Conservation (phyloP, 192 early-diverging fungal genomes). For the Coemansia sp. region DNA sequence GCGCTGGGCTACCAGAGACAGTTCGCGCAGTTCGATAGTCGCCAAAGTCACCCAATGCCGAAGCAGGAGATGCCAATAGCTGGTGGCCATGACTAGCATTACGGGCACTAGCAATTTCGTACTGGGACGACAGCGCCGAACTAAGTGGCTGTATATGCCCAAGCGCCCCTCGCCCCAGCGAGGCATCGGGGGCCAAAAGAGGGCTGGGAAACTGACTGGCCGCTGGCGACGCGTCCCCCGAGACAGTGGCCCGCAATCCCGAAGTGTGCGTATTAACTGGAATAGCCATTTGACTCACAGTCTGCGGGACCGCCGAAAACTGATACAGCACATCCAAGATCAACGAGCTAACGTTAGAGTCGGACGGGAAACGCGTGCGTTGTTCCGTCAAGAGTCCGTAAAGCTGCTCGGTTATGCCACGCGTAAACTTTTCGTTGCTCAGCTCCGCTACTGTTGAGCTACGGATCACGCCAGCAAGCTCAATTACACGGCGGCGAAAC, state of each 20-base stretch:
- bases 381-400: slow-evolving; percentile 50
- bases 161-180: slow-evolving; percentile 14
- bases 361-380: slow-evolving; percentile 37
- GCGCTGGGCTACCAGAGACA: slow-evolving; percentile 12
- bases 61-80: not conserved
- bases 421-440: slow-evolving; percentile 36
- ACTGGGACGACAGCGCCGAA: slow-evolving; percentile 32
- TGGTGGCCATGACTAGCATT: slow-evolving; percentile 1
- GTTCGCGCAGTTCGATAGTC: slow-evolving; percentile 27
- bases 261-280: slow-evolving; percentile 7
- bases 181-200: slow-evolving; percentile 35
- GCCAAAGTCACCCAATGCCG: slow-evolving; percentile 13
- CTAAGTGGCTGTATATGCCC: slow-evolving; percentile 24
- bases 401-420: slow-evolving; percentile 43
- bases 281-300: slow-evolving; percentile 43
- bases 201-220: slow-evolving; percentile 49
- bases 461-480: slow-evolving; percentile 35
- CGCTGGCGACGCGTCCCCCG: slow-evolving; percentile 46
- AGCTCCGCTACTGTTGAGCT: slow-evolving; percentile 43
- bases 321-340: slow-evolving; percentile 51
- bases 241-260: slow-evolving; percentile 20
- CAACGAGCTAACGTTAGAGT: slow-evolving; percentile 37
- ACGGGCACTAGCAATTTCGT: slow-evolving; percentile 11
- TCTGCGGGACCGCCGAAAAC: slow-evolving; percentile 50
- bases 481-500: slow-evolving; percentile 47